phyloP scores from a whole-genome alignment of 2,329 filamentous ascomycete species.

The Fusarium mexicanum region DNA sequence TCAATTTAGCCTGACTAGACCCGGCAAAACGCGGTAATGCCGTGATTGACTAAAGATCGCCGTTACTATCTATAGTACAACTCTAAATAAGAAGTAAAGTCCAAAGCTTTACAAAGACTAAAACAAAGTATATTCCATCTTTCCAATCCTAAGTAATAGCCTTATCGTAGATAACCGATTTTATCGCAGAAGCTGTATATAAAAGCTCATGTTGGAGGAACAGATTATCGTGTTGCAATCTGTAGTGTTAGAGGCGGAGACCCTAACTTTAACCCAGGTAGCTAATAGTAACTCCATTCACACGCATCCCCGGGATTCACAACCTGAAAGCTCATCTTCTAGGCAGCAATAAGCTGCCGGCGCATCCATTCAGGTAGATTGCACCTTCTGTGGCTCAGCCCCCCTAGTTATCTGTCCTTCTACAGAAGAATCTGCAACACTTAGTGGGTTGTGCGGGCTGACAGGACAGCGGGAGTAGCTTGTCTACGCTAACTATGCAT shows the following conservation, averaged over 20 bases:
- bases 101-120: accelerated
- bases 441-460: accelerated
- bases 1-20: neutral
- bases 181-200: accelerated
- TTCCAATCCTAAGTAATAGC: no score
- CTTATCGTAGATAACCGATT: accelerated
- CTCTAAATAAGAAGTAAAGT: neutral
- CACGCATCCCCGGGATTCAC: accelerated
- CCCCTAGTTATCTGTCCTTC: neutral
- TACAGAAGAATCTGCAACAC: neutral
- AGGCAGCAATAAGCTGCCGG: no score
- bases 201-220: accelerated
- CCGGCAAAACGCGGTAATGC: neutral
- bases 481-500: neutral
- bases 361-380: no score
- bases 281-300: no score
- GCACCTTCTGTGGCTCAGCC: accelerated
- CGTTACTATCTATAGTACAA: accelerated
- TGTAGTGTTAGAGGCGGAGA: neutral
- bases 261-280: no score
- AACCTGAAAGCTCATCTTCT: no score
- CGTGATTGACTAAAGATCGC: neutral
- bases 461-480: neutral
- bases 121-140: no score
- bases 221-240: accelerated